Base-by-base conservation (phyloP, 306 rosid genomes). In the Rosa chinensis region DNA sequence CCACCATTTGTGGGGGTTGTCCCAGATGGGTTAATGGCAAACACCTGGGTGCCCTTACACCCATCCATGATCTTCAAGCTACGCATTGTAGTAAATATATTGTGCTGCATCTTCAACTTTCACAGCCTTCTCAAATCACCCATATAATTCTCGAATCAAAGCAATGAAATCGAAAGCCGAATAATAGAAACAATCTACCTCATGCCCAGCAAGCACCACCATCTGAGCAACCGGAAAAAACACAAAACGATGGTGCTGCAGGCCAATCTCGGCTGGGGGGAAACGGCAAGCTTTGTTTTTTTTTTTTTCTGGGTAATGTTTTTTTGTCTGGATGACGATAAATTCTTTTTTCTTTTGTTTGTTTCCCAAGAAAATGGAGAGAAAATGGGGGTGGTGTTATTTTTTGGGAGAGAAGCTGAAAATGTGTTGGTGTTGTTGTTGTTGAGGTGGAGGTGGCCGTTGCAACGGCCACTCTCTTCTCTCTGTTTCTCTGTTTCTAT, bases 1-100 rank as follows among this genome's bases (percentile, higher is more conserved):
- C 80, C 43, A 0, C 11, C 32, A 4, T 1, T n/a, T 47, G 45
- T n/a, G 49, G 78, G n/a, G 42, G 77, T 3, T 18, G 78, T 67
- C 0, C 79, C 83, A 47, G 88, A 71, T n/a, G 88, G 86, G 48
- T 85, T 92, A 48, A 88, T 32, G 20, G 94, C 86, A 61, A 87
- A 90, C 37, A 89, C 88, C 76, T 91, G 98, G 42, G 90, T 88
- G 7, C 90, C 91, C 55, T 88, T 93, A 86, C 98, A 93, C 66
- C 97, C 97, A 14, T 93, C 98, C 82, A 93, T 87, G 83, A 93
- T 86, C 84, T 91, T 91, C 83, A 93, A 61, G 77, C 97, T 91
- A 21, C 98, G 97, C 91, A 91, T 91, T 85, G 93, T 84, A 6
- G 87, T 28, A 62, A 91, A 86, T 78, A 91, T 78, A 75, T 88